Conservation (phyloP, 768 basidiomycete genomes). For the Exidia glandulosa region DNA sequence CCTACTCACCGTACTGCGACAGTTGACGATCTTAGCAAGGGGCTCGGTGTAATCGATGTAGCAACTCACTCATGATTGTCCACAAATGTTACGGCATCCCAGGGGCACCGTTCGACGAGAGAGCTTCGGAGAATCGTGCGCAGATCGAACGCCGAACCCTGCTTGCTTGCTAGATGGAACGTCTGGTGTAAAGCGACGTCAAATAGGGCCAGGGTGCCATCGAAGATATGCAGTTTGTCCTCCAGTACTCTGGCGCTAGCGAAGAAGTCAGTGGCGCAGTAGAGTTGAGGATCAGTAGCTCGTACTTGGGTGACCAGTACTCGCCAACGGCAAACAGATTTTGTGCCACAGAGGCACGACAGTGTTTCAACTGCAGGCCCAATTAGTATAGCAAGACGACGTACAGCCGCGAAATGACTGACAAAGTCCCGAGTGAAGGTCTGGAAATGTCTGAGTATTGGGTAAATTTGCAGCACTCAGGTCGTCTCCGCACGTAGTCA, state of each 20-base stretch:
- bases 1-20: conserved; percentile 46
- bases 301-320: conserved; percentile 48
- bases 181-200: conserved; percentile 86
- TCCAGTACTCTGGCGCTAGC: background rate
- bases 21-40: conserved; percentile 3
- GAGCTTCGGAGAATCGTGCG: conserved; percentile 61
- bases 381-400: background rate
- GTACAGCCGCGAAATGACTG: conserved; percentile 10
- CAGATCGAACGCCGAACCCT: conserved; percentile 60
- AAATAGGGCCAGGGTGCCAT: conserved; percentile 52
- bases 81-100: conserved; percentile 81
- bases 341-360: conserved; percentile 4
- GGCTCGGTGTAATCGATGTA: conserved; percentile 5
- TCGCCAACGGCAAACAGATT: conserved; percentile 65
- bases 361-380: background rate
- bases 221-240: background rate
- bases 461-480: background rate
- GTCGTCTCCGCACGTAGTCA: conserved; percentile 24
- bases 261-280: background rate
- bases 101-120: conserved; percentile 54
- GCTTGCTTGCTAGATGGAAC: conserved; percentile 65
- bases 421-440: conserved; percentile 48
- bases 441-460: background rate
- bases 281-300: background rate
- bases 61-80: conserved; percentile 88